Evolutionary conservation across 345 rosid genomes (phyloP).

Genomic region (Camelina laxa): DNA sequence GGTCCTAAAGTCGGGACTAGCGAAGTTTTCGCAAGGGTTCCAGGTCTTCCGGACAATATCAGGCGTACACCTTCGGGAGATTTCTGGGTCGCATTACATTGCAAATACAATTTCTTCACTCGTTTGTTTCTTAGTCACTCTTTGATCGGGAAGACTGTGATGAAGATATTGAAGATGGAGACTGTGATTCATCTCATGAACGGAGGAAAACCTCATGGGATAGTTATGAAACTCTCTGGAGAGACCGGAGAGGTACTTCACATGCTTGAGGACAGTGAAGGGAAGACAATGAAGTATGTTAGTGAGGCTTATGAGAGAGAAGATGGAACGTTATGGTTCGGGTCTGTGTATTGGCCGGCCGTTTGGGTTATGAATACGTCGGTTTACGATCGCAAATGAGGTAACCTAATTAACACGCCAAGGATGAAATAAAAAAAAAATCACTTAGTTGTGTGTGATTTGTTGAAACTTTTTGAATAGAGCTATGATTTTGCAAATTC

Average conservation of each 20-base stretch:
- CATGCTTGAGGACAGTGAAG: conserved; percentile 56
- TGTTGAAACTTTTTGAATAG: no score
- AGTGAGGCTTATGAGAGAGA: conserved; percentile 74
- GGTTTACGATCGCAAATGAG: conserved; percentile 21
- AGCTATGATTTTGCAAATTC: no score
- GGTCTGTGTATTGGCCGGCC: conserved; percentile 60
- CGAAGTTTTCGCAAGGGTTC: conserved; percentile 54
- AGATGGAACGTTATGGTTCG: conserved; percentile 61
- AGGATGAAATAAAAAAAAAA: neutral
- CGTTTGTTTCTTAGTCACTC: conserved; percentile 45
- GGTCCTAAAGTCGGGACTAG: conserved; percentile 48
- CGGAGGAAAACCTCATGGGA: conserved; percentile 65
- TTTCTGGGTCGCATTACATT: conserved; percentile 41
- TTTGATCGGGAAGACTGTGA: conserved; percentile 46
- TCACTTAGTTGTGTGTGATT: neutral
- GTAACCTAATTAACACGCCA: neutral
- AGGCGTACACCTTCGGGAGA: conserved; percentile 45
- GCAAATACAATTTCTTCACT: conserved; percentile 21
- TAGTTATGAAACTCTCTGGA: conserved; percentile 51
- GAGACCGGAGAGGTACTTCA: conserved; percentile 59
- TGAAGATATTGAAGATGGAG: conserved; percentile 48
- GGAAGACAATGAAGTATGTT: conserved; percentile 52
- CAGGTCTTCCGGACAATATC: conserved; percentile 65
- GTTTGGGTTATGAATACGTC: conserved; percentile 47
- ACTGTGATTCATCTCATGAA: conserved; percentile 48